Evolutionary conservation across 768 basidiomycete genomes (phyloP), one percentile per base, ranked within the genome.

Genomic region (Rhizopogon roseolus): DNA sequence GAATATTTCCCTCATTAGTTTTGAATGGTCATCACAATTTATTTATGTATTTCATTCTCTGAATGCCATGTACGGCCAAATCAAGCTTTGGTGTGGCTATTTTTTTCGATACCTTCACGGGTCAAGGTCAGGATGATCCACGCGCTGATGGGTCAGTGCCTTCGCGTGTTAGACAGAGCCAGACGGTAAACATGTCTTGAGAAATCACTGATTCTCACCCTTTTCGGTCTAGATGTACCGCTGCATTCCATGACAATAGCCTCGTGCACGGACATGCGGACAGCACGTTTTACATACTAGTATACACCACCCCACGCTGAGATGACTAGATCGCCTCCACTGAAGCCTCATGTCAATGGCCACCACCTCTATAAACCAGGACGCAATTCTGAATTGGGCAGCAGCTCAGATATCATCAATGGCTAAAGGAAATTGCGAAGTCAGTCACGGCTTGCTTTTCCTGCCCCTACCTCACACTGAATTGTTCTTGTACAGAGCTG

Each of bases 401-500:
- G 22, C 46, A 36, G 34, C 46, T 36, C 46, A 48, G 34, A 48
- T 48, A 36, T 63, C 54, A 17, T 51, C 60, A 49, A 69, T 69
- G 68, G 53, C 64, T 43, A 52, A 64, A 27, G 38, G 58, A 34
- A 50, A 62, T 52, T 71, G 69, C 19, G 69, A 69, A 57, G 69
- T 71, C 53, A 55, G 70, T 40, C 29, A 10, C 9, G 29, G 28
- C 13, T 14, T 38, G 45, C 13, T 57, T 41, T 38, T 53, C 4
- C 29, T 13, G 29, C 37, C 27, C 39, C 13, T n/a, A 14, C 8
- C n/a, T 16, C 28, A 29, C 36, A 48, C 52, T 44, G 28, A 58
- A 25, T 36, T 17, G 6, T n/a, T 8, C 19, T 25, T 13, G 0
- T 29, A 37, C 51, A 85, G 84, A 74, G 74, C 41, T 86, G 84